phyloP scores from a whole-genome alignment of 352 stramenopile genomes.

The Pythium pyrilobum region DNA sequence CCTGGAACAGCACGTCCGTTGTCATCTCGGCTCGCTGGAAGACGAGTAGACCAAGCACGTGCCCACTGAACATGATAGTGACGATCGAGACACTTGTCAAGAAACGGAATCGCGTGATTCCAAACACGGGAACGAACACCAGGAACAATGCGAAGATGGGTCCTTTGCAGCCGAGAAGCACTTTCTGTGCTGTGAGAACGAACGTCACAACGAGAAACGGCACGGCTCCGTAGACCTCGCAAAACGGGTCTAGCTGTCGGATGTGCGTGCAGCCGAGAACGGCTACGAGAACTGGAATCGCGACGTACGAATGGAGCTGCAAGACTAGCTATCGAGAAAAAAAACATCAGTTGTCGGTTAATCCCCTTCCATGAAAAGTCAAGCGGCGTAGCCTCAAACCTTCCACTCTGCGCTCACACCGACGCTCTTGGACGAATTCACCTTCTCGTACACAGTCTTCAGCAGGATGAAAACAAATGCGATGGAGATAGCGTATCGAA shows the following conservation, averaged over 20 bases:
- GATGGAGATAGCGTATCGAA: constrained; percentile 31
- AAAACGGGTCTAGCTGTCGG: constrained; percentile 19
- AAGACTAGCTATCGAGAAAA: constrained; percentile 13
- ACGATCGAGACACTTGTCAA: constrained; percentile 27
- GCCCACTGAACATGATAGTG: constrained; percentile 20
- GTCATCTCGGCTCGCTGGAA: constrained; percentile 23
- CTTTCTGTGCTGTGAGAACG: constrained; percentile 30
- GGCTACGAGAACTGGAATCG: constrained; percentile 11
- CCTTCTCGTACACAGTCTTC: constrained; percentile 23
- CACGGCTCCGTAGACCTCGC: constrained; percentile 25
- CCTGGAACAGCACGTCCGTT: constrained; percentile 35
- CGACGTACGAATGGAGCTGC: constrained; percentile 18
- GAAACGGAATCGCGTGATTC: constrained; percentile 39
- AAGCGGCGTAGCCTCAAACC: background rate
- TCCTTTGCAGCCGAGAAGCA: constrained; percentile 22
- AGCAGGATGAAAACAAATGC: constrained; percentile 25
- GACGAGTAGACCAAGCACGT: constrained; percentile 20
- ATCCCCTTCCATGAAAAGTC: background rate
- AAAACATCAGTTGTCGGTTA: no score
- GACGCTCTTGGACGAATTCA: background rate
- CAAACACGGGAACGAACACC: constrained; percentile 36
- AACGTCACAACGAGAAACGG: constrained; percentile 28
- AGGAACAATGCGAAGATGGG: constrained; percentile 37
- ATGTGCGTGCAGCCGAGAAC: constrained; percentile 22
- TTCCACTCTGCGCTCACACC: constrained; percentile 4